A percentile compares a stretch with the other conserved stretches of the same genome.
Evolutionary conservation across 306 rosid species (phyloP).

Genomic region (Fragaria ananassa): DNA sequence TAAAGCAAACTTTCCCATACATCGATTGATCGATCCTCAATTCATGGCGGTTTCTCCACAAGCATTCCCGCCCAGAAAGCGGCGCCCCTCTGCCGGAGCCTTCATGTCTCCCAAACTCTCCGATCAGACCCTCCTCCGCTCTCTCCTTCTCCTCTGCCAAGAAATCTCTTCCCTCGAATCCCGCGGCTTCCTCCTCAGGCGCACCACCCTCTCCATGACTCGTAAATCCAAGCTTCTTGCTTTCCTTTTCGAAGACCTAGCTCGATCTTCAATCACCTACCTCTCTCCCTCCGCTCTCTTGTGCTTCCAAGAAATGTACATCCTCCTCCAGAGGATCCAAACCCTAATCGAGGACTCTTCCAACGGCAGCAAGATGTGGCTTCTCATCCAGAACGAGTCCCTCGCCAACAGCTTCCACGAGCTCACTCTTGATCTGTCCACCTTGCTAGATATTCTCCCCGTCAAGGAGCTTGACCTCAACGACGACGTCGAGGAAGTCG

Average conservation of each 20-base stretch:
- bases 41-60: conserved; percentile 60
- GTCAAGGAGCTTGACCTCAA: conserved; percentile 40
- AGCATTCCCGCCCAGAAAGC: conserved; percentile 49
- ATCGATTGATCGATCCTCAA: no score
- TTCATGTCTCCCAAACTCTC: conserved; percentile 50
- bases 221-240: conserved; percentile 58
- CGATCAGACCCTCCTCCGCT: conserved; percentile 40
- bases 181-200: conserved; percentile 36
- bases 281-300: conserved; percentile 45
- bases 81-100: conserved; percentile 55
- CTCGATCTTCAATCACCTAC: conserved; percentile 19
- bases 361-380: conserved; percentile 59
- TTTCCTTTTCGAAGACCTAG: conserved; percentile 59
- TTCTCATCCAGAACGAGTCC: conserved; percentile 49
- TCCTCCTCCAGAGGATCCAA: conserved; percentile 65
- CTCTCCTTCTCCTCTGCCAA: conserved; percentile 47
- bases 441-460: conserved; percentile 74
- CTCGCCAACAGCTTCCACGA: conserved; percentile 56
- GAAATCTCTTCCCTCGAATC: conserved; percentile 50
- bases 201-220: conserved; percentile 39
- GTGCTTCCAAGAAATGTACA: conserved; percentile 74
- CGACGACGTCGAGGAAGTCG: conserved; percentile 68
- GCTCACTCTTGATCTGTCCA: conserved; percentile 59
- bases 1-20: background rate
- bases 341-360: conserved; percentile 62